Conservation (phyloP, 176 grass and related monocot species). For the Eleusine coracana region DNA sequence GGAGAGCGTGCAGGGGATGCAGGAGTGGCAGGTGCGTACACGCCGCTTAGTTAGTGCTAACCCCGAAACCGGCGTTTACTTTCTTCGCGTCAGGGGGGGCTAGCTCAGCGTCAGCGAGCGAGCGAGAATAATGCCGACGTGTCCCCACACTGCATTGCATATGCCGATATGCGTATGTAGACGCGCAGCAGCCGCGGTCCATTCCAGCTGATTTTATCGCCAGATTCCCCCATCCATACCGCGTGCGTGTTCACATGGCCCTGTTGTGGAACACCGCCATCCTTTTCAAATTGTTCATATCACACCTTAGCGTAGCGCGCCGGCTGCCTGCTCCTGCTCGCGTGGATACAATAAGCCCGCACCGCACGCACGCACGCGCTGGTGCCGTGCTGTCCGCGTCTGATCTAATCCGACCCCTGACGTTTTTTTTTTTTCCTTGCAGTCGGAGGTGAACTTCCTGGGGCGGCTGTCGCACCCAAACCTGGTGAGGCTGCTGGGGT, state of each 20-base stretch:
- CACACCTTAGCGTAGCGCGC: background rate
- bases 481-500: conserved; percentile 77
- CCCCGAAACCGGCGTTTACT: background rate
- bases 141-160: too few relatives aligned
- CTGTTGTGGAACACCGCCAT: background rate
- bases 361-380: background rate
- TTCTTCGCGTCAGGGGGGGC: background rate
- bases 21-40: conserved; percentile 75
- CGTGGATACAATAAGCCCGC: background rate
- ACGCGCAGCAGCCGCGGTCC: background rate
- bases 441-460: conserved; percentile 77
- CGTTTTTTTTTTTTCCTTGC: background rate
- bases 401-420: background rate
- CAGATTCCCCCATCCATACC: conserved; percentile 29
- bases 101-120: too few relatives aligned
- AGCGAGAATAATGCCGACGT: background rate
- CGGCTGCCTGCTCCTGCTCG: background rate
- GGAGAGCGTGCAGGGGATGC: conserved; percentile 72
- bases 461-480: conserved; percentile 79
- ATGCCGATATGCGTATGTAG: background rate
- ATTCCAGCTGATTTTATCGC: background rate
- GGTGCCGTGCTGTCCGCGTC: background rate
- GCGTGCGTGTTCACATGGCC: conserved; percentile 36
- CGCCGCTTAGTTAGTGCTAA: too few relatives aligned
- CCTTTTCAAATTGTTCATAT: conserved; percentile 45